Evolutionary conservation across 2,329 filamentous ascomycete genomes (phyloP).

Genomic region (Colletotrichum viniferum): DNA sequence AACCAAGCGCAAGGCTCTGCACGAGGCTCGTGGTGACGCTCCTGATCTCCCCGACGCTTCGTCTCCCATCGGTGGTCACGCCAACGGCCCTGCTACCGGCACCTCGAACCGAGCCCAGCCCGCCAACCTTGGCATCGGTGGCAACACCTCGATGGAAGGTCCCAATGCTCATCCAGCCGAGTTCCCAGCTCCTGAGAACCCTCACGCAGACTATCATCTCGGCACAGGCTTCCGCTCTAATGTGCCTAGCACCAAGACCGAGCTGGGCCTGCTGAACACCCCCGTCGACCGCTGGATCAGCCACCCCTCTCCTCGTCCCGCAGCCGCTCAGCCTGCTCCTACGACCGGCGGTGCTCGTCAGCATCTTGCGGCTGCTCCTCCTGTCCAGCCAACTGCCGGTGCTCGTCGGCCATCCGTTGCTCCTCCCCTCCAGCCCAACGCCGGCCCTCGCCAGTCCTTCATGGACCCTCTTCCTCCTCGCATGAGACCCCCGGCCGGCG

Average conservation of each 20-base stretch:
- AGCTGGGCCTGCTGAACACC: background rate
- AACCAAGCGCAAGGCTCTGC: background rate
- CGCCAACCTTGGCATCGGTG: background rate
- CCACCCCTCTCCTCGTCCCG: background rate
- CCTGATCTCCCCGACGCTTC: background rate
- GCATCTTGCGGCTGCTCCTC: background rate
- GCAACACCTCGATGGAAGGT: accelerated
- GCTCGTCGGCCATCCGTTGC: background rate
- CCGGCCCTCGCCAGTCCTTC: no score
- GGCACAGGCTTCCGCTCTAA: background rate
- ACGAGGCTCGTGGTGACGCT: background rate
- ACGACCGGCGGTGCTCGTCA: no score
- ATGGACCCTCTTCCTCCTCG: background rate
- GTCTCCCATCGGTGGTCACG: background rate
- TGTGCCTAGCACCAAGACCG: background rate
- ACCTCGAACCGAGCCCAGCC: background rate
- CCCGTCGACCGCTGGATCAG: background rate
- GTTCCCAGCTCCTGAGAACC: accelerated
- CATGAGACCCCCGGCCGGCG: background rate
- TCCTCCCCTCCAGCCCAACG: background rate
- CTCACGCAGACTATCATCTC: background rate
- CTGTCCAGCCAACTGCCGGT: background rate
- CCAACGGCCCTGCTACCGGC: background rate
- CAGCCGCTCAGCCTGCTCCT: background rate
- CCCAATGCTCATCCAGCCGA: accelerated